Base-by-base conservation (phyloP, 495 filamentous ascomycete genomes). In the Neurospora tetraspora region DNA sequence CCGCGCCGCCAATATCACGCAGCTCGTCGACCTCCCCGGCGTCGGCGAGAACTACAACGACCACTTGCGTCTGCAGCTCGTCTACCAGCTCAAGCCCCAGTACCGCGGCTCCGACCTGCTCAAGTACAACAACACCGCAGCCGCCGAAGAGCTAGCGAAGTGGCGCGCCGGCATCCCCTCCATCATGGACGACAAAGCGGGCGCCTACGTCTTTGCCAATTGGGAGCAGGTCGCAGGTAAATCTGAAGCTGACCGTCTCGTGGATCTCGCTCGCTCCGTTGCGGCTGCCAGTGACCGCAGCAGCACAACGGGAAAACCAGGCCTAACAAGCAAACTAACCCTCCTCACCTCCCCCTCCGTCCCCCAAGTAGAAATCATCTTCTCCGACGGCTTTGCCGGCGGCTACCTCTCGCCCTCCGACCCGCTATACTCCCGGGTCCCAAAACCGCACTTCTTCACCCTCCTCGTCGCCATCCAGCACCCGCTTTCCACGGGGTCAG, bases 401-500 rank as follows among this genome's bases (percentile, higher is more conserved):
- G 31, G 31, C 31, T 34, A 34, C 31, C 31, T 34, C 31, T 34
- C 31, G 31, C 31, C 72, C 76, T 34, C 71, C 72, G 12, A 45
- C 43, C 69, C 77, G 20, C 68, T 77, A 12, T 78, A 76, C 23
- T 80, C 79, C 9, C 73, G 78, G 12, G 80, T 82, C 73, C 83
- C 86, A 0, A 34, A 34, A 34, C 31, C 31, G 31, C 31, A 34
- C 31, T 34, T 34, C 31, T 34, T 34, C 72, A 81, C 84, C 5
- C 80, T 82, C 68, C 78, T 84, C 72, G 77, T 78, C 11, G 81
- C 76, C 11, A 40, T 81, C 12, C 77, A 81, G 76, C 82, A 85
- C 71, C 85, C 86, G 1, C 82, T 89, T 40, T 80, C 81, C n/a
- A 83, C 84, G 6, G 88, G 87, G 9, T 87, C 77, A 71, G 82